Base-by-base conservation (phyloP, 169 alveolate genomes). In the Cryptosporidium ubiquitum region DNA sequence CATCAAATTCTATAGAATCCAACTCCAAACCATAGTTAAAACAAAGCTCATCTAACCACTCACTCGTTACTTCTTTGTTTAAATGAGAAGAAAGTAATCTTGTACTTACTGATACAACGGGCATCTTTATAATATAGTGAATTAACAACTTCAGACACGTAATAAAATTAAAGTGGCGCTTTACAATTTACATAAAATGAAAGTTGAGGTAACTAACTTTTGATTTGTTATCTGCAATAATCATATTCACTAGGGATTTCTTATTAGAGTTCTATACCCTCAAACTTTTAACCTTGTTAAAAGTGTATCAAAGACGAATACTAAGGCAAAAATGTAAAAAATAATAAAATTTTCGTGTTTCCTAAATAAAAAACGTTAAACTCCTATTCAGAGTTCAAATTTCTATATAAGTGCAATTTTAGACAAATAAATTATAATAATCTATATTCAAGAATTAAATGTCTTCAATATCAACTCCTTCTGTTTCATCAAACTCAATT, bases 11-110 rank as follows among this genome's bases (percentile, higher is more conserved):
- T 58, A 96, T 94, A 39, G 96, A 99, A 86, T 97, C 99, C 47
- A 97, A 91, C 84, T 98, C 99, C 18, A 98, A 64, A 35, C 99
- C 99, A 86, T 96, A 98, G 86, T 96, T 97, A 93, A 98, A 98
- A 92, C 99, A 97, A 3, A 98, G 95, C 69, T 95, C 95, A 47
- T 92, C 97, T 86, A 98, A 95, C 89, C 96, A 96, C 70, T 95
- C 97, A 57, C 95, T 96, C n/a, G 96, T 96, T 91, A 94, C 85
- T 35, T 70, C 91, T 55, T 84, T 84, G 1, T 93, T 95, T 39
- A 95, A 68, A 37, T 85, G 91, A 47, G 92, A 92, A 61, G 84
- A 86, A 35, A 95, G 75, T 23, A 84, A 94, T 18, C 92, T 93
- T 57, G 93, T 91, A 71, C 91, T 91, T 5, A 94, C 96, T 40